Evolutionary conservation across 164 flowering plant genomes (phyloP).

Genomic region (Aristolochia contorta): DNA sequence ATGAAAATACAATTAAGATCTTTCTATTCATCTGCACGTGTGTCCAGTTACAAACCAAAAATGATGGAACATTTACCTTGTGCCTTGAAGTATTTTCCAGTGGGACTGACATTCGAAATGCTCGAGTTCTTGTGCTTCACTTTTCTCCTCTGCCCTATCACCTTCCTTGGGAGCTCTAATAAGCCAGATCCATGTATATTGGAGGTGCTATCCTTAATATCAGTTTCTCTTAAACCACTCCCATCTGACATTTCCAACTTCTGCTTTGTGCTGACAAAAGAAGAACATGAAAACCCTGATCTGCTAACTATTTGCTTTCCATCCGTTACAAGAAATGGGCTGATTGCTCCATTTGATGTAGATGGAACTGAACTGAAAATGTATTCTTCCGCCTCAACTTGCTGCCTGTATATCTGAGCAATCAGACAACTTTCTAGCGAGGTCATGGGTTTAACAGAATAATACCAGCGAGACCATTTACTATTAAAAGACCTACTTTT

Average conservation of each 20-base stretch:
- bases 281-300: conserved; percentile 14
- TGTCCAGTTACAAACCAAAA: no score
- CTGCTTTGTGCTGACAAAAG: conserved; percentile 11
- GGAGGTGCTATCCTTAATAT: conserved; percentile 25
- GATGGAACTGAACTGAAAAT: conserved; percentile 27
- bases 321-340: conserved; percentile 56
- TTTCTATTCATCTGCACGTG: no score
- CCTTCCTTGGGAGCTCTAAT: conserved; percentile 18
- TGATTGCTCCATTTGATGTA: conserved; percentile 24
- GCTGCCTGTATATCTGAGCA: conserved; percentile 59
- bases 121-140: conserved; percentile 15
- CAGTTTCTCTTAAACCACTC: conserved; percentile 6
- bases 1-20: no score
- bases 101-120: conserved; percentile 12
- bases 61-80: conserved; percentile 17
- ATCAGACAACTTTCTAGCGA: conserved; percentile 67
- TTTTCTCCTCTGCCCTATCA: conserved; percentile 20
- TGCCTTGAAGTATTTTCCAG: conserved; percentile 13
- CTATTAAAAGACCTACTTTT: conserved; percentile 29
- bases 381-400: conserved; percentile 44
- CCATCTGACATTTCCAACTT: conserved; percentile 8
- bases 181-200: conserved; percentile 23
- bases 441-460: conserved; percentile 34
- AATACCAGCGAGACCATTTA: conserved; percentile 16
- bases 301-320: conserved; percentile 46